Evolutionary conservation across 176 grass and related monocot genomes (phyloP), one percentile per base, ranked within the genome.

Genomic region (Paspalum vaginatum): DNA sequence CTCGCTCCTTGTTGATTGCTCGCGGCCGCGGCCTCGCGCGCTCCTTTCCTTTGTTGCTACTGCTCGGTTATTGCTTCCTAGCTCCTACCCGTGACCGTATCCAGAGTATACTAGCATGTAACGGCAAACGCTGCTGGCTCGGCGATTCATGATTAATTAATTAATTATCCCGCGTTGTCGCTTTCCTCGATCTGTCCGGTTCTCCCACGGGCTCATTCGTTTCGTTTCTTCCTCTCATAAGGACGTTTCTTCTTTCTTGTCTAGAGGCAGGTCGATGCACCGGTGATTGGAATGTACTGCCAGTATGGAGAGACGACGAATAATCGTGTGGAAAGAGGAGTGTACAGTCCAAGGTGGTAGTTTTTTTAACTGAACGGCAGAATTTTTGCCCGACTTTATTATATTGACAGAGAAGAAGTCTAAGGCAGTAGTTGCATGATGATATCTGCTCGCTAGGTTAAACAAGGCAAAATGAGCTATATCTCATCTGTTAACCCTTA

Each of bases 141-240:
- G 32, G 32, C 3, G 32, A 32, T 32, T 32, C 32, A 32, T 1
- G 32, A 2, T 32, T 32, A 32, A 32, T 32, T 32, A n/a, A 1
- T 75, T 65, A 41, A 75, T 76, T 46, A 43, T 72, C 13, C 72
- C 62, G 1, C 62, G 1, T 24, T 24, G 81, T 66, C 32, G 37
- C 7, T 11, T 77, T 58, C 40, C 72, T 10, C 14, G 7, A 42
- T 68, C 45, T 25, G 6, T 4, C 11, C 58, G 38, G 24, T 32
- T 14, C 70, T 43, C 18, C 47, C 11, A 15, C 62, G 32, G 62
- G 26, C 56, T 42, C n/a, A 43, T 80, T 60, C 25, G 16, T 38
- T 37, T 9, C 53, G 7, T 38, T 38, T 21, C 53, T 14, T 71
- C 13, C 44, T 71, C 45, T 17, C 22, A 27, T 70, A 24, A 68